Evolutionary conservation across 805 yeast species (phyloP), one percentile per base, ranked within the genome.

Genomic region (Candida khao-thaluensis): DNA sequence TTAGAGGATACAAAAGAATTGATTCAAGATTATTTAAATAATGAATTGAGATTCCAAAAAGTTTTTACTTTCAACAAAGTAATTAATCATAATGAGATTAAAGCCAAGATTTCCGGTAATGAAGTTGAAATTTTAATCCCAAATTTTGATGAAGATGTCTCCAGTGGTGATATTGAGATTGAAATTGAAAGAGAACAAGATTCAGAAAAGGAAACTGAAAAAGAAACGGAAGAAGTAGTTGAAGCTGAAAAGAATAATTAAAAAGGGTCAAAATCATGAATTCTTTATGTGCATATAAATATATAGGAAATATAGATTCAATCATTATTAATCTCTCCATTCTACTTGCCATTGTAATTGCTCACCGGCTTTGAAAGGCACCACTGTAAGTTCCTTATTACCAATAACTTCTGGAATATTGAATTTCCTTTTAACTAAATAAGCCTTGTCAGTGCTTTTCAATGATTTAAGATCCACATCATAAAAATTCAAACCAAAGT

Each of bases 311-410:
- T 28, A 37, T 36, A 35, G n/a, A 26, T 26, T 25, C 28, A 27
- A 30, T 30, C 23, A 15, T 16, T 15, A 10, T 16, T 17, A 17
- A 7, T 20, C 21, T 49, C 71, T 60, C 97, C 97, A 90, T 61
- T 82, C 85, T 4, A 79, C 74, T 7, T 77, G 60, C 88, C 95
- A 91, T 22, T 69, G 54, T 35, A 91, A 71, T 40, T 69, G 73
- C 38, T 83, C 79, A 12, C 95, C 96, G 6, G 96, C 89, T 50
- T 71, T 74, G 72, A 91, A 91, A 7, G 97, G 98, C 12, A 88
- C 91, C 10, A 69, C 74, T 3, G 66, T 71, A 21, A 71, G 60
- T 10, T 65, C 69, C n/a, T 54, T 64, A 45, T 61, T 69, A 11
- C 69, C 67, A 33, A 82, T 64, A 1, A 69, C 51, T 26, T 79